Percentiles rank a stretch among this genome's conserved stretches.
Conservation (phyloP, 1,139 yeast species). For the Pichia terricola region DNA sequence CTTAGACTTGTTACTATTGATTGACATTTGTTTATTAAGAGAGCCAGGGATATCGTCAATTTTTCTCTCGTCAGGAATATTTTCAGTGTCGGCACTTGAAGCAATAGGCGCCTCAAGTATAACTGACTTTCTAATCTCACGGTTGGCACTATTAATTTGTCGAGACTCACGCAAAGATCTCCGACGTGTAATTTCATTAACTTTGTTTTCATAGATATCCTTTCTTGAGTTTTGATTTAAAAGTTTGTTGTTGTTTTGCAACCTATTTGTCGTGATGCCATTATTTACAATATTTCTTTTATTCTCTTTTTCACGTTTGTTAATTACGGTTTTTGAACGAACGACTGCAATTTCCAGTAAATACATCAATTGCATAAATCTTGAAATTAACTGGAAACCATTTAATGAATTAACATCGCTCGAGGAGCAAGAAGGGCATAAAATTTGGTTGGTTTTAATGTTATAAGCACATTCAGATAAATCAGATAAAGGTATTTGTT, state of each 20-base stretch:
- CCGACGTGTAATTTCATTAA: slow-evolving; percentile 69
- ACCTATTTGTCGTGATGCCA: background rate
- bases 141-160: slow-evolving; percentile 27
- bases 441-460: slow-evolving; percentile 29
- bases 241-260: background rate
- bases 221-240: background rate
- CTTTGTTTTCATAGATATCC: slow-evolving; percentile 19
- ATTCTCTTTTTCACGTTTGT: slow-evolving; percentile 6
- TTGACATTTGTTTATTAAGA: background rate
- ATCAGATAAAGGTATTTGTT: slow-evolving; percentile 2
- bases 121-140: slow-evolving; percentile 46
- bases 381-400: slow-evolving; percentile 60
- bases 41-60: background rate
- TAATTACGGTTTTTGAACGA: slow-evolving; percentile 43
- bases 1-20: background rate
- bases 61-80: slow-evolving; percentile 8
- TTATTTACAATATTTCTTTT: background rate
- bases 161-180: slow-evolving; percentile 66
- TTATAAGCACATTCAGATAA: slow-evolving; percentile 38
- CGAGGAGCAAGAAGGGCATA: slow-evolving; percentile 52
- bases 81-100: slow-evolving; percentile 24
- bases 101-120: slow-evolving; percentile 33
- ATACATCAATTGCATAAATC: slow-evolving; percentile 64
- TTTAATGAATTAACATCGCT: slow-evolving; percentile 37
- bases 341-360: slow-evolving; percentile 76